Base-by-base conservation (phyloP, 2,329 filamentous ascomycete genomes). In the Cucurbitaria berberidis region DNA sequence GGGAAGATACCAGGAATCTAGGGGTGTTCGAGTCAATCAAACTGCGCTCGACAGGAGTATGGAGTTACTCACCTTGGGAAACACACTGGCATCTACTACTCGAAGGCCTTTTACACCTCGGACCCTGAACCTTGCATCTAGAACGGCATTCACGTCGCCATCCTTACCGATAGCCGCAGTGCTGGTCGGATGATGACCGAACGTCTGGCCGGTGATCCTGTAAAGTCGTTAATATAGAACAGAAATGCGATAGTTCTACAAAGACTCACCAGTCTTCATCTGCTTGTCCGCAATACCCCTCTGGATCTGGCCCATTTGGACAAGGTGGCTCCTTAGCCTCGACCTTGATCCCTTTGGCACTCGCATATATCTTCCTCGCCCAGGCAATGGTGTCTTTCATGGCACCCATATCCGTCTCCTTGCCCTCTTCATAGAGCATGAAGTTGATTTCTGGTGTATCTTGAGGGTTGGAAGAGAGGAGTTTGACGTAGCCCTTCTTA, bases 81-180 rank as follows among this genome's bases (percentile, higher is more conserved):
- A 88, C 0, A 82, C 77, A 21, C 78, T 82, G 0, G 84, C 86
- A 73, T 88, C 86, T 0, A 88, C 86, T 2, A 88, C 85, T 24
- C 86, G 75, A 44, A 89, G 66, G 0, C 81, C 80, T 0, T 77
- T 69, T 0, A 85, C 80, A 0, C 84, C 84, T 8, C 81, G 75
- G 0, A 89, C 85, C 11, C 79, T 76, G 66, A 88, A 86, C 44
- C 82, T 73, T 0, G 76, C 77, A 63, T 87, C 82, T 44, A 87
- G 67, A 2, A 86, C 84, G 8, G 83, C 83, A 63, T 79, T 80
- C 1, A 76, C 70, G 62, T 88, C 83, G 10, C 74, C 75, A 24
- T 81, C 78, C 0, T 75, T 73, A 1, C 85, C 84, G 57, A 87
- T 86, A 0, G 81, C 76, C 40, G 78, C 81, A 0, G 83, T 83